A percentile compares a stretch with the other conserved stretches of the same genome.
These are phyloP conservation scores for Lentinula novae-zelandiae DNA, from an alignment of 1,284 basidiomycete species.

Conservation along the genomic window DNA sequence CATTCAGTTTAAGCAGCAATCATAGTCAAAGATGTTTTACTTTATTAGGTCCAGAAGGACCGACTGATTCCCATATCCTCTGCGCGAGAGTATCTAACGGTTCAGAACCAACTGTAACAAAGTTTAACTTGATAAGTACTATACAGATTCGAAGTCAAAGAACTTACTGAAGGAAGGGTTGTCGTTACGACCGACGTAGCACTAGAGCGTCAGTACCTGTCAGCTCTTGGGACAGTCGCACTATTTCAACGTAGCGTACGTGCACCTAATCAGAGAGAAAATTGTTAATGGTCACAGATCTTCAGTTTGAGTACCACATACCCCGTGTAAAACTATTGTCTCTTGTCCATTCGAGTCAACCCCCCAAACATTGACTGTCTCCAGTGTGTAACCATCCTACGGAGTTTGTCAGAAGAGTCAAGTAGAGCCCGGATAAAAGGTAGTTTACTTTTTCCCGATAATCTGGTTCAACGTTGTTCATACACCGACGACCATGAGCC, in stretches of 20 bases:
- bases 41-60: constrained; percentile 85
- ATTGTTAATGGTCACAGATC: background rate
- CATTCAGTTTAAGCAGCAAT: background rate
- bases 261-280: constrained; percentile 9
- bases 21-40: constrained; percentile 27
- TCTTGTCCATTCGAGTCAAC: constrained; percentile 47
- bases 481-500: background rate
- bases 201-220: constrained; percentile 30
- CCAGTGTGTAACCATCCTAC: constrained; percentile 74
- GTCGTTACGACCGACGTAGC: constrained; percentile 75
- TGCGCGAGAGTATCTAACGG: constrained; percentile 63
- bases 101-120: constrained; percentile 67
- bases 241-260: background rate
- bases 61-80: constrained; percentile 69
- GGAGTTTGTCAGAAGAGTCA: background rate
- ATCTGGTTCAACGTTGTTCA: constrained; percentile 35
- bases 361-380: constrained; percentile 59
- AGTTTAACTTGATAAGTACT: background rate
- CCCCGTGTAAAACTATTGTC: constrained; percentile 49
- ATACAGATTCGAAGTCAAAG: background rate
- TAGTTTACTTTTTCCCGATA: constrained; percentile 72
- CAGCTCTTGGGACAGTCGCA: background rate
- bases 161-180: constrained; percentile 74
- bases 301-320: constrained; percentile 25
- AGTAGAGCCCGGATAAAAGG: background rate